Percentiles rank a stretch among this genome's conserved stretches.
Evolutionary conservation across 2,329 filamentous ascomycete species (phyloP).

Genomic region (Magnaporthiopsis poae): DNA sequence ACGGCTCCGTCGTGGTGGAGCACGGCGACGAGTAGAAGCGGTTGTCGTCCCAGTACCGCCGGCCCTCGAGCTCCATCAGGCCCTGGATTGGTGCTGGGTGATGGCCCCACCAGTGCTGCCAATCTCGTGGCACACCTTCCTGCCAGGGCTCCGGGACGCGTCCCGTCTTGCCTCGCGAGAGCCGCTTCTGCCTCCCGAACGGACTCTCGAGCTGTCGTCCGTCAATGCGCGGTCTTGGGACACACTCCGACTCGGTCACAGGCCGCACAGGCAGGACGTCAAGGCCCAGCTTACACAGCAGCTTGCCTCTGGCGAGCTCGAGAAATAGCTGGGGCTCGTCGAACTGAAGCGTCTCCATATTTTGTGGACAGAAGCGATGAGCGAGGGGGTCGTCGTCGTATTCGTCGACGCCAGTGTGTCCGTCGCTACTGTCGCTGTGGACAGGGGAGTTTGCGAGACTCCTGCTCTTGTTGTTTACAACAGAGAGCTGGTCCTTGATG

Average conservation of each 20-base stretch:
- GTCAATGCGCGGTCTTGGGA: neutral
- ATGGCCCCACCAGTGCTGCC: neutral
- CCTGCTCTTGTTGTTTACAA: neutral
- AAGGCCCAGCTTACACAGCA: neutral
- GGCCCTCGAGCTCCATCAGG: neutral
- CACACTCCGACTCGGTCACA: neutral
- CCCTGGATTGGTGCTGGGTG: neutral
- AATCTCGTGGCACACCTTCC: neutral
- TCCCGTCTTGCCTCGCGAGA: neutral
- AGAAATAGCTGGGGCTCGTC: neutral
- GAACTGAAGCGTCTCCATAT: neutral
- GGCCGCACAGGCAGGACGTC: neutral
- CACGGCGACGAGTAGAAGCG: neutral
- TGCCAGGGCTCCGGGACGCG: neutral
- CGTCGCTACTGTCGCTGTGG: neutral
- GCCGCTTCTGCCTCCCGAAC: neutral
- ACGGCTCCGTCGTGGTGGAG: neutral
- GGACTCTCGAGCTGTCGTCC: neutral
- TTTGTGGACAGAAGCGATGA: neutral
- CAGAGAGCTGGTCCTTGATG: neutral
- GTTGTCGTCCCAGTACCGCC: neutral
- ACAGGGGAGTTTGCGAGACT: neutral
- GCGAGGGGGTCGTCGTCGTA: neutral
- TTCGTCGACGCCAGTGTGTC: neutral
- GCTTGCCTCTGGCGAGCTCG: no score